Percentiles rank a stretch among this genome's conserved stretches.
Evolutionary conservation across 371 early-diverging fungal species (phyloP).

Genomic region (Mucor irregularis): DNA sequence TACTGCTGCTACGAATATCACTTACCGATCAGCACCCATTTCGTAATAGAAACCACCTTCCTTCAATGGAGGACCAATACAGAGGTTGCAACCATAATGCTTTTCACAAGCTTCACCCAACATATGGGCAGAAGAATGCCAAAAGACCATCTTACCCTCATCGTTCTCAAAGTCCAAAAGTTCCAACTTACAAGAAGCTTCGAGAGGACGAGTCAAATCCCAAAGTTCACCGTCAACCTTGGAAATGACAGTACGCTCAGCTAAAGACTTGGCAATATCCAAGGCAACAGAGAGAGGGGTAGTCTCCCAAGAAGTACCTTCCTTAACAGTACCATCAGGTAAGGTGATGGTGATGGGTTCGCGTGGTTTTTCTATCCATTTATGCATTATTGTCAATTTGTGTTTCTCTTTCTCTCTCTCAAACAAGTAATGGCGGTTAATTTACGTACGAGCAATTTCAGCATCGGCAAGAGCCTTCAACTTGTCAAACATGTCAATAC

Average conservation of each 20-base stretch:
- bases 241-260: slow-evolving; percentile 92
- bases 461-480: slow-evolving; percentile 81
- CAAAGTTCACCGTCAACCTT: slow-evolving; percentile 94
- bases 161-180: slow-evolving; percentile 95
- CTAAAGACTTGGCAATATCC: slow-evolving; percentile 84
- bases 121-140: slow-evolving; percentile 99
- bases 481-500: slow-evolving; percentile 90
- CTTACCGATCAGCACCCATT: slow-evolving; percentile 82
- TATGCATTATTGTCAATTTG: neutral
- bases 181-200: slow-evolving; percentile 80
- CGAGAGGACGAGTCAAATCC: slow-evolving; percentile 93
- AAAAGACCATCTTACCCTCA: slow-evolving; percentile 97
- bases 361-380: slow-evolving; percentile 72
- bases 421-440: slow-evolving; percentile 78
- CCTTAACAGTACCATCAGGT: slow-evolving; percentile 84
- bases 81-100: slow-evolving; percentile 96
- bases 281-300: slow-evolving; percentile 95
- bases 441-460: slow-evolving; percentile 72
- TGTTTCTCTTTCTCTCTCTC: slow-evolving; percentile 6
- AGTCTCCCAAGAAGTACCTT: slow-evolving; percentile 95
- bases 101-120: slow-evolving; percentile 98
- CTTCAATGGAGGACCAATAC: slow-evolving; percentile 98
- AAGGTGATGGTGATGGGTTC: slow-evolving; percentile 87
- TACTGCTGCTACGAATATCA: too few relatives aligned
- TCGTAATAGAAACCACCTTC: slow-evolving; percentile 99